Base-by-base conservation (phyloP, 1,284 basidiomycete species). In the Papiliotrema laurentii region DNA sequence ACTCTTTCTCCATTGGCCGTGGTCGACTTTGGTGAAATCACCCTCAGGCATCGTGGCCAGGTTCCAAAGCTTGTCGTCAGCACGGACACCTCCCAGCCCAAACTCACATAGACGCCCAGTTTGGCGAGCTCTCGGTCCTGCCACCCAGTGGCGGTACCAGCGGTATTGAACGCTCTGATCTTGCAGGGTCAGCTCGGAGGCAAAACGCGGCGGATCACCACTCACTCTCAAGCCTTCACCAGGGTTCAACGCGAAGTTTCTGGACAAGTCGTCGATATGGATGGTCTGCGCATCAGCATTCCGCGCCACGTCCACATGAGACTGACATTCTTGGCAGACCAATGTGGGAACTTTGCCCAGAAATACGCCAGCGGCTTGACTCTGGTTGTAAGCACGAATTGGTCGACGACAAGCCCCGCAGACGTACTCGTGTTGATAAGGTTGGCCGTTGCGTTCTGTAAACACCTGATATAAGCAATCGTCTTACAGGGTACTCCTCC, bases 211-310 rank as follows among this genome's bases (percentile, higher is more conserved):
- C 4, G 1, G 21, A 11, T 3, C 9, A 27, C 19, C n/a, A 48
- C 59, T 31, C 43, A 70, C 69, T 46, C 87, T 89, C 31, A 92
- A 76, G 1, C 89, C 89, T 72, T 88, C 83, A 38, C 78, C 79
- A 0, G 89, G 88, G 64, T 92, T 94, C 53, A 92, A 76, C 3
- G 87, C 89, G 72, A 91, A 91, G 65, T 90, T 90, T 28, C 87
- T 81, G 45, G 84, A 81, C 81, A 94, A 77, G 66, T 92, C 89
- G 69, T 94, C 89, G 26, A 94, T 80, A 63, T 94, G 89, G 41
- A 92, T 83, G 0, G 89, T 90, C 69, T 69, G 33, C 11, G 0
- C 2, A 24, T 48, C 18, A 45, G 45, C 25, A 6, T 10, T 18
- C 61, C 43, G 38, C 25, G 27, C 16, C 21, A 21, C 4, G 4